Evolutionary conservation across 495 filamentous ascomycete species (phyloP).

Genomic region (Hypomontagnella monticulosa): DNA sequence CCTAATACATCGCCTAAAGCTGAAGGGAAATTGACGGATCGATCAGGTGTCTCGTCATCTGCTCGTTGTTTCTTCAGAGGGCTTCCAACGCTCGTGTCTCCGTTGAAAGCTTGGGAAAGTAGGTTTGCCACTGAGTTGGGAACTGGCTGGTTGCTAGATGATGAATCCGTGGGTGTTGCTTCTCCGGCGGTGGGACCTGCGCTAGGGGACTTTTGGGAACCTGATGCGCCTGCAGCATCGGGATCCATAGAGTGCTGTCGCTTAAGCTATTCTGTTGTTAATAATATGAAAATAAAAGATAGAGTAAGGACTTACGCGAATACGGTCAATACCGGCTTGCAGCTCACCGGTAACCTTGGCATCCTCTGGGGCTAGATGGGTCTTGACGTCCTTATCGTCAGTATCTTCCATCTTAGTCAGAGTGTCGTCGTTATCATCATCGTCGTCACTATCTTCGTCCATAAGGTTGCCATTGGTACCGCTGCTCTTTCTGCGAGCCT

Average conservation of each 20-base stretch:
- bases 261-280: slow-evolving; percentile 75
- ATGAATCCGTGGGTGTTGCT: slow-evolving; percentile 51
- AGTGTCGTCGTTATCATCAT: slow-evolving; percentile 75
- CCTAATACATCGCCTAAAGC: slow-evolving; percentile 58
- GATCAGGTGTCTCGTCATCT: slow-evolving; percentile 64
- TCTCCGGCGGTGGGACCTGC: slow-evolving; percentile 43
- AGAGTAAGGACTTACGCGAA: slow-evolving; percentile 72
- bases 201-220: slow-evolving; percentile 53
- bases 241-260: slow-evolving; percentile 90
- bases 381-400: slow-evolving; percentile 75
- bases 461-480: slow-evolving; percentile 53
- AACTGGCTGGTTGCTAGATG: slow-evolving; percentile 44
- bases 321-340: slow-evolving; percentile 88
- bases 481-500: slow-evolving; percentile 66
- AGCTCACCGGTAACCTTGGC: slow-evolving; percentile 84
- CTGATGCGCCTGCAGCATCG: slow-evolving; percentile 56
- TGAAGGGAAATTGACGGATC: slow-evolving; percentile 56
- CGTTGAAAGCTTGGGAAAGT: slow-evolving; percentile 56
- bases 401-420: slow-evolving; percentile 72
- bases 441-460: slow-evolving; percentile 70
- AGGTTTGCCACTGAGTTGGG: slow-evolving; percentile 50
- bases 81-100: slow-evolving; percentile 71
- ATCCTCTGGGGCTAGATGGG: slow-evolving; percentile 74
- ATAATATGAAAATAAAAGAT: slow-evolving; percentile 15
- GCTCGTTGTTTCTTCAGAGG: slow-evolving; percentile 87